Conservation (phyloP, 169 alveolate genomes). For the Hepatocystis sp. region DNA sequence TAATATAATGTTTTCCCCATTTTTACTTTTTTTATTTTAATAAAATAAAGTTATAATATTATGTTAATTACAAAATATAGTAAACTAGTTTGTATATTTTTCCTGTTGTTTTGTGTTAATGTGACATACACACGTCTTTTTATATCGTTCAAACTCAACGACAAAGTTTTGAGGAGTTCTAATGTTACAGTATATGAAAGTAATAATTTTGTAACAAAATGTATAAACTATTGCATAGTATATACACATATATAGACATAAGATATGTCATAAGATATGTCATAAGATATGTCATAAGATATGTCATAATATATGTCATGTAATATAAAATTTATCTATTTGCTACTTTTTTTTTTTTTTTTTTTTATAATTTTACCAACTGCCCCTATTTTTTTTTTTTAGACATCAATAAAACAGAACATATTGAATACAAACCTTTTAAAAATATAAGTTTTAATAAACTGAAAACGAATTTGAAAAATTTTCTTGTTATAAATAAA, state of each 20-base stretch:
- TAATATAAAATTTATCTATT: neutral
- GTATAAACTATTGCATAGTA: neutral
- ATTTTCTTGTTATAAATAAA: constrained; percentile 52
- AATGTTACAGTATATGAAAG: constrained; percentile 21
- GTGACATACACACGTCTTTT: constrained; percentile 8
- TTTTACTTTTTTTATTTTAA: constrained; percentile 14
- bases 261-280: neutral
- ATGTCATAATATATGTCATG: neutral
- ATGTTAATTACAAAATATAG: constrained; percentile 56
- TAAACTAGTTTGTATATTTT: neutral
- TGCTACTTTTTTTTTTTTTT: no score
- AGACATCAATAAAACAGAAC: constrained; percentile 56
- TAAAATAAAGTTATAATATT: neutral
- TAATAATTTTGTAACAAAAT: neutral
- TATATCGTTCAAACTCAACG: neutral
- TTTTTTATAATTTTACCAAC: neutral
- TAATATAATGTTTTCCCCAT: constrained; percentile 1
- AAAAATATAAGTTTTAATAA: constrained; percentile 69
- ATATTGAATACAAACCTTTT: constrained; percentile 55
- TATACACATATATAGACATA: neutral
- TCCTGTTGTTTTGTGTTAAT: constrained; percentile 13
- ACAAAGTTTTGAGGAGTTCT: neutral
- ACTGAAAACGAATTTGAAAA: constrained; percentile 55
- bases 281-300: neutral
- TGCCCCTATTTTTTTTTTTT: constrained; percentile 12